Conservation (phyloP, 257 asterid genomes). For the Scutellaria baicalensis region DNA sequence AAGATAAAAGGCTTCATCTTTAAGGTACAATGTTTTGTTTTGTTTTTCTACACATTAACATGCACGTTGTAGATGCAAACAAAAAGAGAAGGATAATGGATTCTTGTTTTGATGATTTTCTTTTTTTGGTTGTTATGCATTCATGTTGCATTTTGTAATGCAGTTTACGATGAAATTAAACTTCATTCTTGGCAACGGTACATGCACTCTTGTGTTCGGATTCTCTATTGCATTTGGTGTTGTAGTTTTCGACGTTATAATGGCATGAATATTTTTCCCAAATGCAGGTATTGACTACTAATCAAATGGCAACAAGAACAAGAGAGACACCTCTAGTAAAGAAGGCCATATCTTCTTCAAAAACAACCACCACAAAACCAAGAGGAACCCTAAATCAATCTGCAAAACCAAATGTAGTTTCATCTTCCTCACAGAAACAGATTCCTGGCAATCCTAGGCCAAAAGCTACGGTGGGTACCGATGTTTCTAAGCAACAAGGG, state of each 20-base stretch:
- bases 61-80: not conserved
- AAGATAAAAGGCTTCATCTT: slow-evolving; percentile 24
- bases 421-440: slow-evolving; percentile 26
- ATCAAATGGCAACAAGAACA: slow-evolving; percentile 57
- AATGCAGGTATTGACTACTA: slow-evolving; percentile 18
- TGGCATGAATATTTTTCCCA: too few relatives aligned
- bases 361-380: slow-evolving; percentile 5
- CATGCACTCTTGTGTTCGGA: not conserved
- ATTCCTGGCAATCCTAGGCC: slow-evolving; percentile 35
- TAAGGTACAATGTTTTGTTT: slow-evolving; percentile 13
- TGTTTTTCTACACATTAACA: not conserved
- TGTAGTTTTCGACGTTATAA: not conserved
- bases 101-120: too few relatives aligned
- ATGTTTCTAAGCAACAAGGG: slow-evolving; percentile 18
- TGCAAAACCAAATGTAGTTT: slow-evolving; percentile 8
- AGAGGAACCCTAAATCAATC: slow-evolving; percentile 21
- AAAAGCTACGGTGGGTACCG: slow-evolving; percentile 16
- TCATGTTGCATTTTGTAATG: not conserved
- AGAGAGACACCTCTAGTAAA: slow-evolving; percentile 35
- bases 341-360: slow-evolving; percentile 38
- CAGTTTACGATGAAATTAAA: not conserved
- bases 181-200: not conserved
- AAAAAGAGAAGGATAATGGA: too few relatives aligned
- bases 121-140: not conserved
- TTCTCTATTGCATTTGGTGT: not conserved